These are phyloP conservation scores for Penicillium flavigenum DNA, from an alignment of 495 filamentous ascomycete genomes.

Conservation along the genomic window DNA sequence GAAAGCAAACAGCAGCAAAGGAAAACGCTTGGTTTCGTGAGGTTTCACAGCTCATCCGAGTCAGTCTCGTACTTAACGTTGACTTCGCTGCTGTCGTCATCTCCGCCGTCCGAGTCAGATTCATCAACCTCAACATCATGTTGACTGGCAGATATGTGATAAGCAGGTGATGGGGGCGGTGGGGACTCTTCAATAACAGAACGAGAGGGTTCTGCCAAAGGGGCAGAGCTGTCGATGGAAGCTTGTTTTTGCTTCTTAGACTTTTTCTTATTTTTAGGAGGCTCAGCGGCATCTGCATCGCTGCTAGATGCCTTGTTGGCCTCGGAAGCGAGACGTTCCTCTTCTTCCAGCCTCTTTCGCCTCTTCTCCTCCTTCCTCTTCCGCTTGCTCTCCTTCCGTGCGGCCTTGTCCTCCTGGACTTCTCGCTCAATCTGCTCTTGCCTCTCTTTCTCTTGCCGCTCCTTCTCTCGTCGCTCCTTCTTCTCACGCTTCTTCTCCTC, in stretches of 20 bases:
- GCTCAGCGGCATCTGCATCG: not conserved
- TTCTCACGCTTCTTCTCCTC: constrained; percentile 17
- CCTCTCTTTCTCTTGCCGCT: constrained; percentile 11
- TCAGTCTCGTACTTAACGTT: not conserved
- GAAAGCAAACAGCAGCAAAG: not conserved
- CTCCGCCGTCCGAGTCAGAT: not conserved
- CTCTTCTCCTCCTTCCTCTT: constrained; percentile 16
- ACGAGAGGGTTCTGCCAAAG: not conserved
- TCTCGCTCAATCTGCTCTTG: not conserved
- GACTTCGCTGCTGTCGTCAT: not conserved
- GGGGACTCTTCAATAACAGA: not conserved
- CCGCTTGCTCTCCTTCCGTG: constrained; percentile 4
- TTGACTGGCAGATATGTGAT: not conserved
- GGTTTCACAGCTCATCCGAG: constrained; percentile 1
- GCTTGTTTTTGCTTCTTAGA: constrained; percentile 4
- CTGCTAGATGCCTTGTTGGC: not conserved
- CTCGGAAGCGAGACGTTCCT: constrained; percentile 5
- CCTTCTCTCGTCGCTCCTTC: constrained; percentile 11
- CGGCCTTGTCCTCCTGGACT: not conserved
- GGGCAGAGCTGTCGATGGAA: not conserved
- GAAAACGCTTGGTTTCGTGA: not conserved
- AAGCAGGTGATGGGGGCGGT: not conserved
- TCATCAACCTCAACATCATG: not conserved
- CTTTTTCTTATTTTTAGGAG: not conserved
- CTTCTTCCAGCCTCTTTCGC: constrained; percentile 14